phyloP scores from a whole-genome alignment of 2,329 filamentous ascomycete species.

The Orbilia brochopaga region DNA sequence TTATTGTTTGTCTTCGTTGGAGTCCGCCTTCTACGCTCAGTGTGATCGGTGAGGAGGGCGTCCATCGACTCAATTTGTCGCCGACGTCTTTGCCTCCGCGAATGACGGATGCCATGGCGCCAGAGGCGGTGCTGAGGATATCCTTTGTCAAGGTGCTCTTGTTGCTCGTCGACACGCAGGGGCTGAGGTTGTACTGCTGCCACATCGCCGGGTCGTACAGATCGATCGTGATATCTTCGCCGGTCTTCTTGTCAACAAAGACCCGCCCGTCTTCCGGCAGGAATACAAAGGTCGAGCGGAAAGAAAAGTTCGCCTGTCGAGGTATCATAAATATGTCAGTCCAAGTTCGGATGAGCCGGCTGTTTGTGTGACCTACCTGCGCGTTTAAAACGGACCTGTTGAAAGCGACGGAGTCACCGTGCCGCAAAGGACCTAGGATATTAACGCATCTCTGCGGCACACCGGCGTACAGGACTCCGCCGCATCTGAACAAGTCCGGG shows the following conservation, averaged over 20 bases:
- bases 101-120: constrained; percentile 31
- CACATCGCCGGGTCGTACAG: constrained; percentile 82
- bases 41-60: constrained; percentile 24
- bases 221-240: constrained; percentile 79
- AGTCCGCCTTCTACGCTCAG: constrained; percentile 41
- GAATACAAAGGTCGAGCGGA: constrained; percentile 83
- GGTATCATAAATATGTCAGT: not conserved
- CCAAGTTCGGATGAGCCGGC: not conserved
- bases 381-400: constrained; percentile 89
- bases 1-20: constrained; percentile 34
- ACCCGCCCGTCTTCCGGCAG: constrained; percentile 85
- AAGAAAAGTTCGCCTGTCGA: constrained; percentile 77
- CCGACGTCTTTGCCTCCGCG: constrained; percentile 36
- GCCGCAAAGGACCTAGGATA: constrained; percentile 84
- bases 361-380: constrained; percentile 60
- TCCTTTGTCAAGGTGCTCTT: constrained; percentile 47
- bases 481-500: constrained; percentile 74
- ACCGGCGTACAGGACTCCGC: constrained; percentile 83
- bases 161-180: constrained; percentile 68
- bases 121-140: constrained; percentile 39
- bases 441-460: constrained; percentile 87
- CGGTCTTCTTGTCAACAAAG: constrained; percentile 82
- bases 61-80: constrained; percentile 40
- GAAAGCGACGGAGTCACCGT: constrained; percentile 88
- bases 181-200: constrained; percentile 78